phyloP scores from a whole-genome alignment of 225 moss, liverwort and hornwort species.

The Neckera pumila region DNA sequence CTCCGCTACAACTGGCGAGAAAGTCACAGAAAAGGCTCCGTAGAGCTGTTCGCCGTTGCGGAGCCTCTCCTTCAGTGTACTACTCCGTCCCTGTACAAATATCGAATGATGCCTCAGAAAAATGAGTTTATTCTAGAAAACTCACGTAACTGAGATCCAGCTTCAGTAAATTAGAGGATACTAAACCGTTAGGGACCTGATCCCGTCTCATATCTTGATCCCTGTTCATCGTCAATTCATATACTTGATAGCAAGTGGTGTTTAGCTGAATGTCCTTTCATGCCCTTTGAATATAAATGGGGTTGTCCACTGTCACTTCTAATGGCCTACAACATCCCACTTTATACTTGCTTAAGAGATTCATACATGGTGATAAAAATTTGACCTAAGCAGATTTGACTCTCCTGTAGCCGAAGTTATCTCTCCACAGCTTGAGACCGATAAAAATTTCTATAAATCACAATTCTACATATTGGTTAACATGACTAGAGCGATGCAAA shows the following conservation, averaged over 20 bases:
- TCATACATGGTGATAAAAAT: not conserved
- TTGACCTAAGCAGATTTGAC: not conserved
- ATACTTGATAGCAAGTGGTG: not conserved
- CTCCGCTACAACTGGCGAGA: conserved; percentile 64
- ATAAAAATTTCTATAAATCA: too few relatives aligned
- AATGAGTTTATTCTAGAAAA: not conserved
- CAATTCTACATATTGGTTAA: not conserved
- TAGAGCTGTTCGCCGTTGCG: conserved; percentile 52
- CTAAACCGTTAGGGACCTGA: not conserved
- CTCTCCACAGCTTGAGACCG: not conserved
- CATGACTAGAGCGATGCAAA: not conserved
- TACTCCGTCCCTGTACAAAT: conserved; percentile 1
- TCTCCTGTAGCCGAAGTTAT: not conserved
- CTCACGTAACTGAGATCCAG: not conserved
- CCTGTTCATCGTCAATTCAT: not conserved
- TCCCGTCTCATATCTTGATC: not conserved
- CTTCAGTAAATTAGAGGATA: not conserved
- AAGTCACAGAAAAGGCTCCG: conserved; percentile 56
- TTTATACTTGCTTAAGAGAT: not conserved
- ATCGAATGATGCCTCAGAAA: not conserved
- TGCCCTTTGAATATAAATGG: not conserved
- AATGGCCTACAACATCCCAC: not conserved
- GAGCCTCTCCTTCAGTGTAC: conserved; percentile 37
- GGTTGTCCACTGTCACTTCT: not conserved
- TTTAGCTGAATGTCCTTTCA: not conserved